A percentile compares a stretch with the other conserved stretches of the same genome.
These are phyloP conservation scores for Scedosporium dehoogii DNA, from an alignment of 2,329 filamentous ascomycete species.

Conservation along the genomic window DNA sequence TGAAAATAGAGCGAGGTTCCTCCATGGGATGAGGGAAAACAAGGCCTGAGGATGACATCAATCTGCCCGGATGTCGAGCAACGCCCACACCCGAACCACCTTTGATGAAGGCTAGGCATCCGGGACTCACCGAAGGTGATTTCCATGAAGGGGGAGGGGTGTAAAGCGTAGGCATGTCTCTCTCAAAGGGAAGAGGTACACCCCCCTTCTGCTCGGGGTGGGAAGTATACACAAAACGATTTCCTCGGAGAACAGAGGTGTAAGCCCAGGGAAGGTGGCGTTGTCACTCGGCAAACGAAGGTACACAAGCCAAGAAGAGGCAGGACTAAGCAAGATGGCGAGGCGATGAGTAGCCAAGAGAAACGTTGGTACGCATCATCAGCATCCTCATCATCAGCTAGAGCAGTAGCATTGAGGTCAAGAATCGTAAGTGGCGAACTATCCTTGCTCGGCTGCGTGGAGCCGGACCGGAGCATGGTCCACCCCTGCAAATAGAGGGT, in stretches of 20 bases:
- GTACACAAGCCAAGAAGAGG: neutral
- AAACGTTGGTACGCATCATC: slow-evolving; percentile 1
- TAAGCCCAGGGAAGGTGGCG: neutral
- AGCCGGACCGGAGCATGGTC: neutral
- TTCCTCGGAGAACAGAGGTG: neutral
- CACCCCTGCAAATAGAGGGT: neutral
- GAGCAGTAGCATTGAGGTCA: neutral
- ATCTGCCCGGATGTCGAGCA: slow-evolving; percentile 2
- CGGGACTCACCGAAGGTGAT: neutral
- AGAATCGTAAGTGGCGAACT: neutral
- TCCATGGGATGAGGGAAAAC: neutral
- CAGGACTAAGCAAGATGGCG: neutral
- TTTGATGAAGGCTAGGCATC: neutral
- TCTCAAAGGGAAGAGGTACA: neutral
- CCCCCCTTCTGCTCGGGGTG: neutral
- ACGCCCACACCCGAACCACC: slow-evolving; percentile 2
- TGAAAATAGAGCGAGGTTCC: neutral
- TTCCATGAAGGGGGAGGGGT: neutral
- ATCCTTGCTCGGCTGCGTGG: neutral
- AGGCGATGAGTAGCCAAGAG: neutral
- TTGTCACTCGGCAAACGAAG: neutral
- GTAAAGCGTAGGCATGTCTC: neutral
- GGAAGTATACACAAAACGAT: neutral
- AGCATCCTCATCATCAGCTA: neutral
- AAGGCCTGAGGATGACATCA: neutral